phyloP scores from a whole-genome alignment of 139 green algal species.

The Chlorella sp. region DNA sequence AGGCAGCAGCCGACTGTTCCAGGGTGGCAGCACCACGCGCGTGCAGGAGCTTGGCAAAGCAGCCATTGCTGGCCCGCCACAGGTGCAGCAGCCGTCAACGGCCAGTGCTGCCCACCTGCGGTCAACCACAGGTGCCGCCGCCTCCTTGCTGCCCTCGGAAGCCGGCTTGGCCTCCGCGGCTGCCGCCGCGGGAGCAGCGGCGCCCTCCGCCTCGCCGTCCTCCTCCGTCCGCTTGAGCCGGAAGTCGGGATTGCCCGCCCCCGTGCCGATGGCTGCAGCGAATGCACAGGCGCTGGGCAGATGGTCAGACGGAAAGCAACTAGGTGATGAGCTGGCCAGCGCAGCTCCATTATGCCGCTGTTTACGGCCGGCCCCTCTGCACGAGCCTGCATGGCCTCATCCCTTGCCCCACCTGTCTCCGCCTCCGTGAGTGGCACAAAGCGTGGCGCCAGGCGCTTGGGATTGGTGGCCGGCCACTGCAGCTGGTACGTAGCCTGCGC shows the following conservation, averaged over 20 bases:
- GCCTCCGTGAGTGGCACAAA: slow-evolving; percentile 63
- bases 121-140: not conserved
- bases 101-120: not conserved
- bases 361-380: too few relatives aligned
- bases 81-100: too few relatives aligned
- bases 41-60: not conserved
- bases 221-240: slow-evolving; percentile 40
- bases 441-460: slow-evolving; percentile 55
- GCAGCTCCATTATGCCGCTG: too few relatives aligned
- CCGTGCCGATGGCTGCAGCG: slow-evolving; percentile 49
- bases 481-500: slow-evolving; percentile 40
- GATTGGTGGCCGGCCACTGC: slow-evolving; percentile 56
- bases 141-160: not conserved
- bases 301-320: too few relatives aligned
- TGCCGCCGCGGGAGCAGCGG: not conserved
- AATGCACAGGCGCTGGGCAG: too few relatives aligned
- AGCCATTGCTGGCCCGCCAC: not conserved
- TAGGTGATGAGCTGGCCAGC: too few relatives aligned
- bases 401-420: slow-evolving; percentile 25
- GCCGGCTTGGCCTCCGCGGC: not conserved
- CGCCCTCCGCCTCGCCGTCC: slow-evolving; percentile 38
- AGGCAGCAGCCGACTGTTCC: too few relatives aligned
- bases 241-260: slow-evolving; percentile 39
- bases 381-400: too few relatives aligned
- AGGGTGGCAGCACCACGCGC: too few relatives aligned